These are phyloP conservation scores for Heritiera fomes DNA, from an alignment of 345 rosid species.

Conservation along the genomic window DNA sequence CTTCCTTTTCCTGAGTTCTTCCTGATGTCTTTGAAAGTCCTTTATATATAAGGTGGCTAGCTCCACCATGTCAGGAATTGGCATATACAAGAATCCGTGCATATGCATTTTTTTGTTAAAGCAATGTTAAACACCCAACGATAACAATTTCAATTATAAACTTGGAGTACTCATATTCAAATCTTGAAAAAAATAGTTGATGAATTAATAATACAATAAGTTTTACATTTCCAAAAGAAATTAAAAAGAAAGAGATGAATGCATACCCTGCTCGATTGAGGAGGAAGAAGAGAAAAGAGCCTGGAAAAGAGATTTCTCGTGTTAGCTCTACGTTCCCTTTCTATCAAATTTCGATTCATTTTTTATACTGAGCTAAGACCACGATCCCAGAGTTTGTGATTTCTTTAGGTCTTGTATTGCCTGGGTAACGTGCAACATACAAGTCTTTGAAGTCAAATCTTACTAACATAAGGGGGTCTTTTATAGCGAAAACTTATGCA, in stretches of 20 bases:
- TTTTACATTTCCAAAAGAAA: no score
- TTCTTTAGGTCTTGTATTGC: not conserved
- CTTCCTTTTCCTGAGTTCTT: not conserved
- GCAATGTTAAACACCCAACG: not conserved
- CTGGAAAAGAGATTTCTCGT: conserved; percentile 15
- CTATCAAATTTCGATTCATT: conserved; percentile 16
- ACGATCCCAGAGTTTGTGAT: not conserved
- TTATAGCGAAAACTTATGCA: not conserved
- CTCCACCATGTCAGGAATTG: not conserved
- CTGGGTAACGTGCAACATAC: not conserved
- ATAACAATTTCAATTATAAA: no score
- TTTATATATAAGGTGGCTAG: not conserved
- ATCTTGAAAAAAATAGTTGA: no score
- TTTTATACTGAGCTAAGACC: not conserved
- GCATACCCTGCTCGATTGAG: conserved; percentile 8
- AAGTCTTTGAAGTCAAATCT: not conserved
- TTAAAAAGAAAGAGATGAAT: not conserved
- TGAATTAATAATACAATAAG: no score
- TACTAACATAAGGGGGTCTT: not conserved
- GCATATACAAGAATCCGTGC: not conserved
- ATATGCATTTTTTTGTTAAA: not conserved
- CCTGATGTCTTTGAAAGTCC: not conserved
- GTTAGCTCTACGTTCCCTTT: conserved; percentile 22
- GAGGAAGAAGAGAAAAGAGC: conserved; percentile 27
- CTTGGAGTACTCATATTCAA: no score